phyloP scores from a whole-genome alignment of 805 yeast genomes.

The Saturnispora hagleri region DNA sequence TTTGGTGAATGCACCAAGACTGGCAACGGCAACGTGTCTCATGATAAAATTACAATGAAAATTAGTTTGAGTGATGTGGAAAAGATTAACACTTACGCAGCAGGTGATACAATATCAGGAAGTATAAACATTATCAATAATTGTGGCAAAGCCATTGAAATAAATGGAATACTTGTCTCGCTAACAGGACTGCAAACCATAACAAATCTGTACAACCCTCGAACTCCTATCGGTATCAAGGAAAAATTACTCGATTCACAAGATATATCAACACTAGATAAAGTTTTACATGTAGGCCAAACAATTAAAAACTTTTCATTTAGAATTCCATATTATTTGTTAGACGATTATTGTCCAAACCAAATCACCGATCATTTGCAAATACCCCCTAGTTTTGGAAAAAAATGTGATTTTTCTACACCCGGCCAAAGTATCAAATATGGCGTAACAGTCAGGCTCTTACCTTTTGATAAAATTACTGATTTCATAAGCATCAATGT shows the following conservation, averaged over 20 bases:
- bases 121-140: background rate
- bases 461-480: background rate
- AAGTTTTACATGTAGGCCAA: background rate
- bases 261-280: background rate
- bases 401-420: background rate
- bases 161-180: background rate
- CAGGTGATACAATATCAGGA: background rate
- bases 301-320: slow-evolving; percentile 34
- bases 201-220: background rate
- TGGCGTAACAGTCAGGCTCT: background rate
- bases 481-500: background rate
- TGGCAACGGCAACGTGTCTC: background rate
- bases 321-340: slow-evolving; percentile 40
- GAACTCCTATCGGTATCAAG: background rate
- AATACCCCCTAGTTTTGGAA: slow-evolving; percentile 35
- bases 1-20: background rate
- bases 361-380: slow-evolving; percentile 27
- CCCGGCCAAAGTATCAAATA: slow-evolving; percentile 1
- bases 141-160: background rate
- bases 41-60: background rate
- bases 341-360: slow-evolving; percentile 45
- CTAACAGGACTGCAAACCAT: slow-evolving; percentile 1
- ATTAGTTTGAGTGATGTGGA: background rate
- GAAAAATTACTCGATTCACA: background rate
- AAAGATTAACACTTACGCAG: background rate